Conservation (phyloP, 768 basidiomycete species). For the Phaeotremella fagi region DNA sequence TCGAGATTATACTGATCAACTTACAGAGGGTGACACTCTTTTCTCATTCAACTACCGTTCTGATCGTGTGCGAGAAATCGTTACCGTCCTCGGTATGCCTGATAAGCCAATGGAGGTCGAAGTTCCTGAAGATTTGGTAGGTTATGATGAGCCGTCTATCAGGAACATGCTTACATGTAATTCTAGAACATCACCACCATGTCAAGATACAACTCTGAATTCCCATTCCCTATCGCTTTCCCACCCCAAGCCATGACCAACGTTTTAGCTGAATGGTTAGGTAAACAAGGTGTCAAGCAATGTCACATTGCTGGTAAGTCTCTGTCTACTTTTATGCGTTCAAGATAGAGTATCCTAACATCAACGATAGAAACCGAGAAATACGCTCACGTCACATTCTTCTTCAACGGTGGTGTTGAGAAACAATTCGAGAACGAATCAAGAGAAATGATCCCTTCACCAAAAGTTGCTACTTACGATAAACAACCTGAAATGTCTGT, state of each 20-base stretch:
- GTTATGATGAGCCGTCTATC: conserved; percentile 33
- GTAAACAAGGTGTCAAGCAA: conserved; percentile 72
- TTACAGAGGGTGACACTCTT: conserved; percentile 71
- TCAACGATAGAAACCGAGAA: conserved; percentile 75
- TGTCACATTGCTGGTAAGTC: conserved; percentile 74
- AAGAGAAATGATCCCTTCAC: conserved; percentile 81
- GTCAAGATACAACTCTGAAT: conserved; percentile 87
- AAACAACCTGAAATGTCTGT: conserved; percentile 84
- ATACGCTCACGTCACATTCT: conserved; percentile 96
- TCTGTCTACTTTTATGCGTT: not conserved
- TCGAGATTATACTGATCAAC: not conserved
- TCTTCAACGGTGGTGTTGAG: conserved; percentile 96
- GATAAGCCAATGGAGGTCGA: conserved; percentile 80
- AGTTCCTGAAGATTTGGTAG: conserved; percentile 72
- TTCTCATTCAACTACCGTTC: conserved; percentile 98
- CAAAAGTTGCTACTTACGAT: conserved; percentile 93
- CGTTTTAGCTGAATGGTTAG: conserved; percentile 87
- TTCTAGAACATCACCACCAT: conserved; percentile 79
- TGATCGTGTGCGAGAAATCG: conserved; percentile 90
- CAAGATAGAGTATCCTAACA: not conserved
- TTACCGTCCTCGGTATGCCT: conserved; percentile 69
- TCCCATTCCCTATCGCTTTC: conserved; percentile 83
- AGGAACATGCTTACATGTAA: not conserved
- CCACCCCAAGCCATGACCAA: conserved; percentile 92
- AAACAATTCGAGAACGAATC: conserved; percentile 81